phyloP scores from a whole-genome alignment of 2,329 filamentous ascomycete genomes.

The Fusarium guadeloupense region DNA sequence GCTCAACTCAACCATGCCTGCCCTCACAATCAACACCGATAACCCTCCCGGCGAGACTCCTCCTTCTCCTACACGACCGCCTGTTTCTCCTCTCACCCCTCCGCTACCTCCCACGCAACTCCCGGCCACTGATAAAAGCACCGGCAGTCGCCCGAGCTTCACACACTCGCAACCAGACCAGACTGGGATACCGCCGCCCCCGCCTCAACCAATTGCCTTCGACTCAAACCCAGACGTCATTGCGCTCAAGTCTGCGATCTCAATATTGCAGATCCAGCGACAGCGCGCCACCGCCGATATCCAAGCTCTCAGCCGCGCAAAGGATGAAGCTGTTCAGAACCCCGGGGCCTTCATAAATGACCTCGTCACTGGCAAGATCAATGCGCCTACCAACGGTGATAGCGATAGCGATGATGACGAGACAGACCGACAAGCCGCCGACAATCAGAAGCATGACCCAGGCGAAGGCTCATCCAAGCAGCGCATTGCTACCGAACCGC shows the following conservation, averaged over 20 bases:
- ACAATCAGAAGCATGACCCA: conserved; percentile 42
- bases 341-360: conserved; percentile 78
- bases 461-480: conserved; percentile 37
- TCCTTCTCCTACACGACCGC: conserved; percentile 58
- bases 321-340: conserved; percentile 73
- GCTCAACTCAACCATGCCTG: conserved; percentile 42
- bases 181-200: conserved; percentile 56
- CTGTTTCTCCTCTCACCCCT: conserved; percentile 65
- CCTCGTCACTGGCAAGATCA: conserved; percentile 69
- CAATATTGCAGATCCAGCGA: conserved; percentile 86
- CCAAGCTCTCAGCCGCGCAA: conserved; percentile 72
- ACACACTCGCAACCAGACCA: conserved; percentile 58
- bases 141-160: conserved; percentile 49
- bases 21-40: conserved; percentile 46
- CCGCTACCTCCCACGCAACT: conserved; percentile 53
- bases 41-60: conserved; percentile 46
- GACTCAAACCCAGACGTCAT: conserved; percentile 83
- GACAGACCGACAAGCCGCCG: conserved; percentile 41
- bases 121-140: conserved; percentile 32
- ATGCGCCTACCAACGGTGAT: conserved; percentile 43
- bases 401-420: conserved; percentile 45
- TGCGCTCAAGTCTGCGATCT: conserved; percentile 84
- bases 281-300: conserved; percentile 82
- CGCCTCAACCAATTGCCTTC: conserved; percentile 64
- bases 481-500: conserved; percentile 38